These are phyloP conservation scores for Vitis labrusca DNA, from an alignment of 164 flowering plant genomes.

Conservation along the genomic window DNA sequence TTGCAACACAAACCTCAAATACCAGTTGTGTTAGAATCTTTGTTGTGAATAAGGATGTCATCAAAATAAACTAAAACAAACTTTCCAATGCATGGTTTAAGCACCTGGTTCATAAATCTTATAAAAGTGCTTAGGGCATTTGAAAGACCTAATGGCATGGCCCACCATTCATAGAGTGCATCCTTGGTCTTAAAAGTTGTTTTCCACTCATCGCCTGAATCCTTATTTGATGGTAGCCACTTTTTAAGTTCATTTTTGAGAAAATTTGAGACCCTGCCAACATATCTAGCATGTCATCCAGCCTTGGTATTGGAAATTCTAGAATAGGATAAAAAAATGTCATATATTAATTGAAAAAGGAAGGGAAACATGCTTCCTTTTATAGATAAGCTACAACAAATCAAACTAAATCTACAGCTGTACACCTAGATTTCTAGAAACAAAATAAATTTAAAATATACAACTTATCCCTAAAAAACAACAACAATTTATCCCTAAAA, in stretches of 20 bases:
- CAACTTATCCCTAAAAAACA: no score
- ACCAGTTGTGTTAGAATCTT: not conserved
- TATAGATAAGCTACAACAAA: no score
- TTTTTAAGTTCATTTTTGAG: no score
- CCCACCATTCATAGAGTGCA: conserved; percentile 9
- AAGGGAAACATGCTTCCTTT: no score
- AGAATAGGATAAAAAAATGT: no score
- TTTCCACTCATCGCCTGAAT: not conserved
- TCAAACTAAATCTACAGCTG: no score
- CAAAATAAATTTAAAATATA: no score
- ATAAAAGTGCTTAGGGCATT: conserved; percentile 5
- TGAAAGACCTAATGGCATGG: conserved; percentile 6
- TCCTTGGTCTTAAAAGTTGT: conserved; percentile 7
- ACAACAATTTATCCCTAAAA: no score
- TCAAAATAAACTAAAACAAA: conserved; percentile 6
- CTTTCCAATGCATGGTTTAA: not conserved
- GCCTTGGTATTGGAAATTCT: not conserved
- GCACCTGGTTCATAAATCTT: conserved; percentile 1
- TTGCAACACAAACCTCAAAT: not conserved
- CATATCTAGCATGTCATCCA: not conserved
- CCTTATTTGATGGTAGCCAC: no score
- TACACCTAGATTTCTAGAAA: no score
- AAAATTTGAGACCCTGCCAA: no score
- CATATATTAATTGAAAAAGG: no score
- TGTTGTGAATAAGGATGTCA: conserved; percentile 4